These are phyloP conservation scores for Rugosomyces carneus DNA, from an alignment of 1,284 basidiomycete genomes.

Conservation along the genomic window DNA sequence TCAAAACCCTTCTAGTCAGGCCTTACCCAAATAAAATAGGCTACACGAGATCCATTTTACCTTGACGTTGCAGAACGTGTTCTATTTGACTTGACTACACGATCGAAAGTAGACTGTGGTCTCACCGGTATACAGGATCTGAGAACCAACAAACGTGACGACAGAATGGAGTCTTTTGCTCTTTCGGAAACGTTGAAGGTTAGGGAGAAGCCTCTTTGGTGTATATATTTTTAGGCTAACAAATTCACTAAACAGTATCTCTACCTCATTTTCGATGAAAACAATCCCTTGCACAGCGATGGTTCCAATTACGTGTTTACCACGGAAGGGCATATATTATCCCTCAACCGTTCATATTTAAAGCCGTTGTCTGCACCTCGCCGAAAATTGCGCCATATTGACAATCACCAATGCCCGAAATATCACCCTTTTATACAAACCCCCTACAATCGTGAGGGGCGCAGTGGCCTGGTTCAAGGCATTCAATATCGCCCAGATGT, in stretches of 20 bases:
- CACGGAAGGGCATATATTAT: conserved; percentile 90
- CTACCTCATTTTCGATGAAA: conserved; percentile 87
- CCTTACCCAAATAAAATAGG: conserved; percentile 39
- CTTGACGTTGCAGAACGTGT: conserved; percentile 85
- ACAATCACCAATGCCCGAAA: conserved; percentile 67
- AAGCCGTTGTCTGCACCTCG: conserved; percentile 52
- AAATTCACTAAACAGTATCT: conserved; percentile 61
- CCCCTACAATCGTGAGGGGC: conserved; percentile 25
- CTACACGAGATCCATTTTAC: conserved; percentile 88
- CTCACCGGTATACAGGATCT: conserved; percentile 79
- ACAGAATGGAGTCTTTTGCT: conserved; percentile 91
- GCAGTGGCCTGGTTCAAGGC: conserved; percentile 54
- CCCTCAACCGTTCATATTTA: conserved; percentile 49
- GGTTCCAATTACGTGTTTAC: conserved; percentile 84
- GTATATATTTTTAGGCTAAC: conserved; percentile 1
- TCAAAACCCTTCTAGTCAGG: conserved; percentile 1
- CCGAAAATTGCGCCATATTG: conserved; percentile 56
- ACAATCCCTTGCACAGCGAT: conserved; percentile 66
- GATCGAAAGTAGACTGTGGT: conserved; percentile 81
- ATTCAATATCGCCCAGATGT: conserved; percentile 66
- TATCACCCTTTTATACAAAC: conserved; percentile 46
- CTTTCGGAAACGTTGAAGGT: conserved; percentile 90
- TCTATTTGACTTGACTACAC: conserved; percentile 65
- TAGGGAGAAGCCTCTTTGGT: not conserved
- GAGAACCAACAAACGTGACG: conserved; percentile 73